Conservation (phyloP, 2,329 filamentous ascomycete species). For the Colletotrichum simmondsii region DNA sequence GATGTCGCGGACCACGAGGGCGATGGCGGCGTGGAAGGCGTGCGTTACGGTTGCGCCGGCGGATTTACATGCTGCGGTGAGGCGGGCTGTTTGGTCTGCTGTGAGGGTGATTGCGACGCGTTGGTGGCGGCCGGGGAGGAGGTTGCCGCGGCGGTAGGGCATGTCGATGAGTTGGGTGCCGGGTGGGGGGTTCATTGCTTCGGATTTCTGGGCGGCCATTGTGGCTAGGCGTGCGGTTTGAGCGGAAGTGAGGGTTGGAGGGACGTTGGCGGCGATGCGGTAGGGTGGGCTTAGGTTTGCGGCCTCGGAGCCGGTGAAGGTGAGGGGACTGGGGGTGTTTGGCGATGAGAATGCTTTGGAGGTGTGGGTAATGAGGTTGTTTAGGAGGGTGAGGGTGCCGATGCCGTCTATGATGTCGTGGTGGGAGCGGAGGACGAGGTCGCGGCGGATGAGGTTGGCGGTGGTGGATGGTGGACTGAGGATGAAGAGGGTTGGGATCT, state of each 20-base stretch:
- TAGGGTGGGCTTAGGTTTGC: constrained; percentile 40
- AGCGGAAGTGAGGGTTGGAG: constrained; percentile 21
- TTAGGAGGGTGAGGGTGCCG: constrained; percentile 47
- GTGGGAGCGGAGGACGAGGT: constrained; percentile 48
- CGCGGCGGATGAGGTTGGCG: constrained; percentile 36
- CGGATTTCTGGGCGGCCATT: constrained; percentile 16
- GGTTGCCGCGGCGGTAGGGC: constrained; percentile 36
- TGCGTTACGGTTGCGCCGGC: constrained; percentile 42
- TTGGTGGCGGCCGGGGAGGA: constrained; percentile 39
- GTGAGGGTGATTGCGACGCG: constrained; percentile 38
- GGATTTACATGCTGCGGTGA: constrained; percentile 37
- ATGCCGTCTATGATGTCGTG: constrained; percentile 54
- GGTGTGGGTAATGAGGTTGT: constrained; percentile 42
- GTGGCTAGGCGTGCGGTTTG: constrained; percentile 34
- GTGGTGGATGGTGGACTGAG: constrained; percentile 36
- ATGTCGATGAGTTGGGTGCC: constrained; percentile 33
- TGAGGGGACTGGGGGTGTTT: constrained; percentile 19
- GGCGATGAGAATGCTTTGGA: constrained; percentile 37
- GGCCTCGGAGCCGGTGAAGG: constrained; percentile 37
- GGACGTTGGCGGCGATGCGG: constrained; percentile 40
- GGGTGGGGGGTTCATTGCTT: not conserved
- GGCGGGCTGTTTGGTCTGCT: constrained; percentile 26
- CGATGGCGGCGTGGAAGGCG: constrained; percentile 46
- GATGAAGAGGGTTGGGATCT: constrained; percentile 46
- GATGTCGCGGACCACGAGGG: constrained; percentile 42